These are phyloP conservation scores for Eryngium alpinum DNA, from an alignment of 140 eudicot species.

Conservation along the genomic window DNA sequence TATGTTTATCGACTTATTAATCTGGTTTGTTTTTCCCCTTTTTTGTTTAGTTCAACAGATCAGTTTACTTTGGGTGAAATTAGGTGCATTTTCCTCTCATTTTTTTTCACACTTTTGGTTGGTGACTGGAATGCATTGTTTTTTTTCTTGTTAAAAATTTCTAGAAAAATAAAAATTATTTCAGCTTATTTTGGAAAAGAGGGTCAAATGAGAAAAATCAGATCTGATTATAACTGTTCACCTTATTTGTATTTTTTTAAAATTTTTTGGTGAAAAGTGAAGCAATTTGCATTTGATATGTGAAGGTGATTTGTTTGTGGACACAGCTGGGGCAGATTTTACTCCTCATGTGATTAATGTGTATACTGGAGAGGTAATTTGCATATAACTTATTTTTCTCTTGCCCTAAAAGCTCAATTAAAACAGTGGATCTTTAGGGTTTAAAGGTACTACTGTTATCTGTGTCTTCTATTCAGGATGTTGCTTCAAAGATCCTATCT, in stretches of 20 bases:
- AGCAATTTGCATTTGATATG: neutral
- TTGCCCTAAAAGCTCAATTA: neutral
- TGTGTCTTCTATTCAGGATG: conserved; percentile 33
- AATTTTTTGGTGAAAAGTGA: neutral
- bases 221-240: neutral
- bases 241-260: neutral
- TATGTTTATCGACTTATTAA: conserved; percentile 16
- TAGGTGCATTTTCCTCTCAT: neutral
- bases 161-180: no score
- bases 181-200: no score
- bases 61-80: neutral
- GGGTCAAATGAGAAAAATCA: no score
- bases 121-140: no score
- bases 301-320: conserved; percentile 37
- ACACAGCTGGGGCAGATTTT: conserved; percentile 45
- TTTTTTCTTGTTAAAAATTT: no score
- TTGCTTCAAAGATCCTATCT: conserved; percentile 41
- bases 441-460: no score
- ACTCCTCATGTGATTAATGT: conserved; percentile 45
- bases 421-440: no score
- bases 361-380: conserved; percentile 46
- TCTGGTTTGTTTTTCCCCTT: neutral
- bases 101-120: neutral
- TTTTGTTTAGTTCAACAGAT: neutral
- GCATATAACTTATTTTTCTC: neutral